Base-by-base conservation (phyloP, 495 filamentous ascomycete species). In the Tuber calosporum region DNA sequence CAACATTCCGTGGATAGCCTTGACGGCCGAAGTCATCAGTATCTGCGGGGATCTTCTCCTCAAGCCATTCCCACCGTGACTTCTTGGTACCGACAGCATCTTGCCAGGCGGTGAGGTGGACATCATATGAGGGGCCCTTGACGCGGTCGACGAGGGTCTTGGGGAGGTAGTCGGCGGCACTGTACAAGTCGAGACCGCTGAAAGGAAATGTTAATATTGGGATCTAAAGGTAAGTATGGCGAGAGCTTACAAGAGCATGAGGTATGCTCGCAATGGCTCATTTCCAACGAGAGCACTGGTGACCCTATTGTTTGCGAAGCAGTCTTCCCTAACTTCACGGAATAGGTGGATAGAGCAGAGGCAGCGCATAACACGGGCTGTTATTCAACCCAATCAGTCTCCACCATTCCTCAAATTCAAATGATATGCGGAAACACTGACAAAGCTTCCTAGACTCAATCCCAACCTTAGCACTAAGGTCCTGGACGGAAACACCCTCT, bases 61-160 rank as follows among this genome's bases (percentile, higher is more conserved):
- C 83, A 1, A 84, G 69, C 83, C 83, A 84, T 43, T 83, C 81
- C 83, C 83, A 84, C 8, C 80, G 75, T 1, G 80, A 43, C 67
- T 82, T 78, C 7, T 66, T 70, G 40, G 82, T 84, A 4, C 74
- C 74, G 6, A 83, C 22, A 1, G 83, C 80, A 13, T 79, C 70
- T 40, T 84, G 83, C 68, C 77, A 84, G 7, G 83, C 70, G 1
- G 82, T 83, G 40, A 75, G 68, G 17, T 74, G 66, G 8, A 82
- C 77, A 19, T 81, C 73, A 71, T 82, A 83, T 9, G 81, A 82
- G 2, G 75, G 45, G 1, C 82, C 81, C 39, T 79, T 79, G 2
- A 68, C 62, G 2, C 76, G 73, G 66, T 82, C 76, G 13, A 75
- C 74, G 11, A 84, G 79, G 34, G 72, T 74, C 45, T 81, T 80